A percentile compares a stretch with the other conserved stretches of the same genome.
phyloP scores from a whole-genome alignment of 2,329 filamentous ascomycete species.

The Meredithiella fracta region DNA sequence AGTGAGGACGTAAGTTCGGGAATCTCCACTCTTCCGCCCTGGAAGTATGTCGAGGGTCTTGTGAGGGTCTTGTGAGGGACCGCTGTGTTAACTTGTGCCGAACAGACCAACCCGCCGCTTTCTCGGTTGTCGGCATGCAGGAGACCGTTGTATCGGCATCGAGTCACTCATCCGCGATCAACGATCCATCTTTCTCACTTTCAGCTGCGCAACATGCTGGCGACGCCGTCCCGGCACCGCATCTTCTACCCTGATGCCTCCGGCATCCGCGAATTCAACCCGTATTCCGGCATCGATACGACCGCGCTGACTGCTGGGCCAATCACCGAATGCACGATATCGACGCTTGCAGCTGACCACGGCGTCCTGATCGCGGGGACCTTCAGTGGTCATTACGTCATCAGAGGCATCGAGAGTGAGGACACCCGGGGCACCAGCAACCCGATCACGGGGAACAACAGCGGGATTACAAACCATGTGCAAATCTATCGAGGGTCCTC shows the following conservation, averaged over 20 bases:
- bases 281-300: conserved; percentile 29
- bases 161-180: conserved; percentile 36
- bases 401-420: conserved; percentile 30
- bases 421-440: conserved; percentile 18
- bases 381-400: conserved; percentile 39
- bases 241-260: conserved; percentile 39
- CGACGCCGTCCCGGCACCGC: conserved; percentile 36
- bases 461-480: conserved; percentile 49
- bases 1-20: background rate
- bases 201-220: conserved; percentile 46
- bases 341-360: conserved; percentile 34
- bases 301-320: conserved; percentile 29
- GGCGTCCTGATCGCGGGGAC: conserved; percentile 43
- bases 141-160: conserved; percentile 41
- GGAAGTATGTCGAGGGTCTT: background rate
- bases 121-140: too few species aligned
- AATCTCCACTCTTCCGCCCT: background rate
- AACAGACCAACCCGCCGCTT: too few species aligned
- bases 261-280: conserved; percentile 36
- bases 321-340: conserved; percentile 27
- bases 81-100: too few species aligned
- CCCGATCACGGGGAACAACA: conserved; percentile 30
- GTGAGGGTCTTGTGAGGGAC: too few species aligned
- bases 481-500: conserved; percentile 38
- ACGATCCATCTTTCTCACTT: conserved; percentile 46